phyloP scores from a whole-genome alignment of 116 monocot genomes.

The Zostera marina region DNA sequence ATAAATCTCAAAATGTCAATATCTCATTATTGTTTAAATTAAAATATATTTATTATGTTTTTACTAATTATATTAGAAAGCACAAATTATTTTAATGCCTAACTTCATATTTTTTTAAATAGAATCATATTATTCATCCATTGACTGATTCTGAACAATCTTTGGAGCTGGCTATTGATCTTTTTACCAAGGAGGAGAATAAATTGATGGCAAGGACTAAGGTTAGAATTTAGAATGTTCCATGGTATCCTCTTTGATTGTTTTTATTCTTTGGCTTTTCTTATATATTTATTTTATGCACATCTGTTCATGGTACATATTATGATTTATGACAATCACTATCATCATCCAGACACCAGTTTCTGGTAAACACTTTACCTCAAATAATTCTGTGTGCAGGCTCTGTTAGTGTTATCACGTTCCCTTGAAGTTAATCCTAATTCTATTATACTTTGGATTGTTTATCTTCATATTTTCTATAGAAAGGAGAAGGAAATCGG shows the following conservation, averaged over 20 bases:
- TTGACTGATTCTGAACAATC: constrained; percentile 53
- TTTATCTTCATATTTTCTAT: constrained; percentile 78
- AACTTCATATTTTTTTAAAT: constrained; percentile 4
- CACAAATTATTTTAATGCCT: not conserved
- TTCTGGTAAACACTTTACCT: not conserved
- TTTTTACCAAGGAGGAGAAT: constrained; percentile 22
- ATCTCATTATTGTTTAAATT: not conserved
- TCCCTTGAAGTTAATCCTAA: constrained; percentile 60
- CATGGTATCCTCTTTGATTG: not conserved
- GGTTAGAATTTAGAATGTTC: constrained; percentile 21
- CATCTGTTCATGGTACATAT: not conserved
- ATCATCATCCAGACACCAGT: not conserved
- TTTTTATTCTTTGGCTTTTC: not conserved
- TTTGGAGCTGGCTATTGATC: constrained; percentile 56
- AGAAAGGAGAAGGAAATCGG: constrained; percentile 45
- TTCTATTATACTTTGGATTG: constrained; percentile 46
- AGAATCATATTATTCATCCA: constrained; percentile 8
- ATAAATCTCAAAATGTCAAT: not conserved
- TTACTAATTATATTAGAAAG: not conserved
- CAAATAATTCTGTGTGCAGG: constrained; percentile 24
- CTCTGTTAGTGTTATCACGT: constrained; percentile 40
- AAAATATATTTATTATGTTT: constrained; percentile 1
- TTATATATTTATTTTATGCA: not conserved
- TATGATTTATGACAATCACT: too few relatives aligned
- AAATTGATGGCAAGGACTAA: constrained; percentile 35